Evolutionary conservation across 179 eudicot species (phyloP).

Genomic region (Amaranthus tricolor): DNA sequence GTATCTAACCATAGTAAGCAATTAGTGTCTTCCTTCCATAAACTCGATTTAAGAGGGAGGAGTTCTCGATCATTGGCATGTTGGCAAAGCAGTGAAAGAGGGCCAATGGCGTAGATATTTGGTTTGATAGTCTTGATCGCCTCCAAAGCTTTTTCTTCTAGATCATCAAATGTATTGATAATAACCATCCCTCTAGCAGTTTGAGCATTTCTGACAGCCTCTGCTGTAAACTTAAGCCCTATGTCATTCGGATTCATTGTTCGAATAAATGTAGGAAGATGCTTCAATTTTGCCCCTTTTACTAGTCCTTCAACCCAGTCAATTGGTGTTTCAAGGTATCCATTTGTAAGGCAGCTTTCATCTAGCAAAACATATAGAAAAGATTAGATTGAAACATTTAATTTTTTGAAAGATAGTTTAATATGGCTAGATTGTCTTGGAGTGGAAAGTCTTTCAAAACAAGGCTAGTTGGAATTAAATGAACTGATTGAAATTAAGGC

Average conservation of each 20-base stretch:
- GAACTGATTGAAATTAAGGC: no score
- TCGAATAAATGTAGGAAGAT: conserved; percentile 27
- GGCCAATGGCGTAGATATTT: conserved; percentile 29
- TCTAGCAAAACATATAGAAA: conserved; percentile 18
- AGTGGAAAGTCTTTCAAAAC: no score
- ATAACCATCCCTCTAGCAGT: conserved; percentile 7
- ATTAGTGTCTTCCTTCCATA: conserved; percentile 38
- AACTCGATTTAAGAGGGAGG: conserved; percentile 11
- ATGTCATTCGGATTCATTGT: conserved; percentile 21
- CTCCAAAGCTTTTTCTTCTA: conserved; percentile 16
- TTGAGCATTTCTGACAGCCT: background rate
- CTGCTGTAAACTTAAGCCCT: background rate
- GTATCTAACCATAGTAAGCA: conserved; percentile 53
- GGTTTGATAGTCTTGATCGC: conserved; percentile 17
- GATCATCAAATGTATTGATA: conserved; percentile 27
- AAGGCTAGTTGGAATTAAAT: no score
- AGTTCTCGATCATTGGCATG: background rate
- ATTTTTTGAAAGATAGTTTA: background rate
- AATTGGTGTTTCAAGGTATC: conserved; percentile 25
- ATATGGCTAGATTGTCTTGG: no score
- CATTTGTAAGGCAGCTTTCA: conserved; percentile 22
- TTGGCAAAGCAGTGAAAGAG: conserved; percentile 19
- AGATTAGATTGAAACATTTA: background rate
- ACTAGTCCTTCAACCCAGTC: conserved; percentile 27
- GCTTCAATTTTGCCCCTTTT: conserved; percentile 24